phyloP scores from a whole-genome alignment of 805 yeast genomes.

The Nakazawaea ernobii region DNA sequence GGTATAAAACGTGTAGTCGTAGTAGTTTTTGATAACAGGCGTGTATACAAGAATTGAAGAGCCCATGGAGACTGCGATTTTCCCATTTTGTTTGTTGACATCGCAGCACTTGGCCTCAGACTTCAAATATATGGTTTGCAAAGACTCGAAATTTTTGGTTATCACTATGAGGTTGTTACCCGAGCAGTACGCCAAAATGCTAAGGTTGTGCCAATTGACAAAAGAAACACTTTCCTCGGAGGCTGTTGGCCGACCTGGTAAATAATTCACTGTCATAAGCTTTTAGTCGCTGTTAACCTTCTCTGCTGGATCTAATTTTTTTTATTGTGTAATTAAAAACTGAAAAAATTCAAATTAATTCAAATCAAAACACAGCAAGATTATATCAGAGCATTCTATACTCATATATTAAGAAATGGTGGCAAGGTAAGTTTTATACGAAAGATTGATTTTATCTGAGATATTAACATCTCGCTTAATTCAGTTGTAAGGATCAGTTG shows the following conservation, averaged over 20 bases:
- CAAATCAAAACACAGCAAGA: too few relatives aligned
- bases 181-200: constrained; percentile 71
- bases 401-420: background rate
- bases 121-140: constrained; percentile 75
- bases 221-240: constrained; percentile 50
- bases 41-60: constrained; percentile 41
- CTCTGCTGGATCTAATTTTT: background rate
- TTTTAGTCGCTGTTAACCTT: background rate
- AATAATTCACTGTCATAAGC: constrained; percentile 57
- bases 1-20: constrained; percentile 27
- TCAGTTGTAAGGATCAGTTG: constrained; percentile 88
- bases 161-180: constrained; percentile 79
- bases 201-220: constrained; percentile 59
- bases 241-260: constrained; percentile 82
- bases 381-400: too few relatives aligned
- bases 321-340: background rate
- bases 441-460: too few relatives aligned
- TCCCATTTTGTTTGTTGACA: constrained; percentile 56
- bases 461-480: background rate
- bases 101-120: constrained; percentile 63
- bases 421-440: background rate
- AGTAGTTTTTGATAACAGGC: constrained; percentile 48
- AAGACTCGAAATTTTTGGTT: constrained; percentile 41
- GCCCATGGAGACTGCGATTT: constrained; percentile 48
- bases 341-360: too few relatives aligned